Evolutionary conservation across 2,329 filamentous ascomycete genomes (phyloP), one percentile per base, ranked within the genome.

Genomic region (Drechslerella dactyloides): DNA sequence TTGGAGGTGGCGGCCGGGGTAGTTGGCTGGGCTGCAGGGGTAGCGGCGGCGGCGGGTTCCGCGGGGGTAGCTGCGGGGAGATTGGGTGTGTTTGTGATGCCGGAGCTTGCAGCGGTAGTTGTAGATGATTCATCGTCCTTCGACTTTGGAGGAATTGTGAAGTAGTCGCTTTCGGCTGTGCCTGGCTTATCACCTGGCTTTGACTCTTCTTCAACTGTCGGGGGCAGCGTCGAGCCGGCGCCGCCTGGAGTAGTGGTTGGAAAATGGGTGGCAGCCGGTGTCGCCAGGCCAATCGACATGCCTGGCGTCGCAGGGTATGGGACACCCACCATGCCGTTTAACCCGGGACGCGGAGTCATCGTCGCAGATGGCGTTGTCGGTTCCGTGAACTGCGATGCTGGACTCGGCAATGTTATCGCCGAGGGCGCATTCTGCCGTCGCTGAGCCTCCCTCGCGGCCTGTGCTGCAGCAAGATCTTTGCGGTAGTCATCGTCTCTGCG

Each of bases 271-370:
- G 59, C 65, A 1, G 78, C 82, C 61, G 90, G 90, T 6, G 90
- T 92, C 15, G 90, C 91, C 53, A 91, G 79, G 2, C 89, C 90
- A 75, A 97, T 97, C 1, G 84, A 86, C 73, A 94, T 81, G 0
- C 91, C 90, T 0, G 92, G 90, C 1, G 91, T 93, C 51, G 83
- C 83, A n/a, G 86, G 82, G 35, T 84, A 84, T 64, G 84, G 81
- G 35, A 86, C 81, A n/a, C 82, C 80, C 24, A 51, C 89, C 21
- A 66, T 40, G 52, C 69, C 69, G 87, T 77, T 88, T 89, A 75
- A 78, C 7, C 68, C 68, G 5, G 87, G 85, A 69, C 86, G 85
- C 6, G 89, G 86, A 17, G 86, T 89, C 0, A 84, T 19, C 44
- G 44, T 84, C 35, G 60, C 63, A 1, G 83, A 82, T 10, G 79